Percentiles rank a stretch among this genome's conserved stretches.
phyloP scores from a whole-genome alignment of 1,284 basidiomycete genomes.

The Pholiota adiposa region DNA sequence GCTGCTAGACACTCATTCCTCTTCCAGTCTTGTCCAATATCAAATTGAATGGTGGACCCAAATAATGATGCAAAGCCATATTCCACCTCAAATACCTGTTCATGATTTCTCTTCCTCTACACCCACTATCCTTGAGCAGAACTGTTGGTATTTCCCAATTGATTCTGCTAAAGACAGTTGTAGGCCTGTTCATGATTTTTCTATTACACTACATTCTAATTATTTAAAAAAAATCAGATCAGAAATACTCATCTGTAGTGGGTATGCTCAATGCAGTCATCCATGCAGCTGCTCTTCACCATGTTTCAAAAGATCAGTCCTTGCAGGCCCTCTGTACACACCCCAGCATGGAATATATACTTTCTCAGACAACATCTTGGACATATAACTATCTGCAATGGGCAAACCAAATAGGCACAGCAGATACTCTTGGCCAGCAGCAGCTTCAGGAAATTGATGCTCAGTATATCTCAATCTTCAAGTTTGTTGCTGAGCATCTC shows the following conservation, averaged over 20 bases:
- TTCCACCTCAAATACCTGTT: neutral
- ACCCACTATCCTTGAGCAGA: neutral
- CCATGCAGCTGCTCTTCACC: neutral
- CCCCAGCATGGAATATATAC: neutral
- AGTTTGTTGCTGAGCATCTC: neutral
- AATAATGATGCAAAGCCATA: neutral
- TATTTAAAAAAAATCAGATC: no score
- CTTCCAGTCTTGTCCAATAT: neutral
- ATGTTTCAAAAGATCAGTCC: neutral
- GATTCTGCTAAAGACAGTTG: no score
- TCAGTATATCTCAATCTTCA: neutral
- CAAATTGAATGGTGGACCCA: neutral
- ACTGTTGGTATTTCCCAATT: no score
- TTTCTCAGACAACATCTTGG: neutral
- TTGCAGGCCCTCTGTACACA: neutral
- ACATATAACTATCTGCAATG: neutral
- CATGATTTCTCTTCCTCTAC: neutral
- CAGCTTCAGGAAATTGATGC: neutral
- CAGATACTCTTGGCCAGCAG: neutral
- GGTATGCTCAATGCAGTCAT: neutral
- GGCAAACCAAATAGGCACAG: neutral
- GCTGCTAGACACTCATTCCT: neutral
- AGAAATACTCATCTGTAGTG: neutral
- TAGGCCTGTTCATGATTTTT: neutral
- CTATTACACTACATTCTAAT: neutral